Percentiles rank a stretch among this genome's conserved stretches.
Conservation (phyloP, 441 rosid genomes). For the Bocquillonia castaneifolia region DNA sequence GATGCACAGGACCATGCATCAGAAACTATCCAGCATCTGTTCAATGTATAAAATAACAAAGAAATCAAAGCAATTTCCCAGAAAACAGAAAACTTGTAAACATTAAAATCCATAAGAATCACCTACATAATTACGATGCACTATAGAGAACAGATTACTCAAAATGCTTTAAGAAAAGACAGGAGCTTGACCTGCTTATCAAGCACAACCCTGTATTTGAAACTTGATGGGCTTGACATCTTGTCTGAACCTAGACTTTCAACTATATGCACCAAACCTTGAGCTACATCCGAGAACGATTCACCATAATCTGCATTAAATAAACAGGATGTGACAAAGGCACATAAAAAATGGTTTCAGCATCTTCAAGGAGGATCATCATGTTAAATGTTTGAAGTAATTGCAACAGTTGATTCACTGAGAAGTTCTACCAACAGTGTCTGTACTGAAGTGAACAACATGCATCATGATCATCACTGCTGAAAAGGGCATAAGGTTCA, state of each 20-base stretch:
- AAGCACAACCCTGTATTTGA: constrained; percentile 74
- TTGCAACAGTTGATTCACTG: background rate
- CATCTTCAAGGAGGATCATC: constrained; percentile 8
- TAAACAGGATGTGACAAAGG: constrained; percentile 6
- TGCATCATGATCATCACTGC: constrained; percentile 9
- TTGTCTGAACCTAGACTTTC: constrained; percentile 65
- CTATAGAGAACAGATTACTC: background rate
- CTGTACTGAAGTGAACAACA: constrained; percentile 8
- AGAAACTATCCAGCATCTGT: background rate
- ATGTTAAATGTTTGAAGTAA: background rate
- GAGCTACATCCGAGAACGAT: constrained; percentile 80
- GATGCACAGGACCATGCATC: background rate
- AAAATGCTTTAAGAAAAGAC: background rate
- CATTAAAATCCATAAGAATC: background rate
- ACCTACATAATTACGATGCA: background rate
- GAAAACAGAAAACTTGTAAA: background rate
- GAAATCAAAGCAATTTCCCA: background rate
- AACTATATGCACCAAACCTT: constrained; percentile 69
- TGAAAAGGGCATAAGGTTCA: constrained; percentile 5
- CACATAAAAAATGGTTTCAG: background rate
- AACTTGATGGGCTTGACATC: constrained; percentile 61
- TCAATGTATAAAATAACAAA: background rate
- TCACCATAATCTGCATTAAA: constrained; percentile 65
- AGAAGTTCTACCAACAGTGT: constrained; percentile 7
- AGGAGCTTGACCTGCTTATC: constrained; percentile 62